A percentile compares a stretch with the other conserved stretches of the same genome.
phyloP scores from a whole-genome alignment of 1,284 basidiomycete species.

The Inonotus hispidus region DNA sequence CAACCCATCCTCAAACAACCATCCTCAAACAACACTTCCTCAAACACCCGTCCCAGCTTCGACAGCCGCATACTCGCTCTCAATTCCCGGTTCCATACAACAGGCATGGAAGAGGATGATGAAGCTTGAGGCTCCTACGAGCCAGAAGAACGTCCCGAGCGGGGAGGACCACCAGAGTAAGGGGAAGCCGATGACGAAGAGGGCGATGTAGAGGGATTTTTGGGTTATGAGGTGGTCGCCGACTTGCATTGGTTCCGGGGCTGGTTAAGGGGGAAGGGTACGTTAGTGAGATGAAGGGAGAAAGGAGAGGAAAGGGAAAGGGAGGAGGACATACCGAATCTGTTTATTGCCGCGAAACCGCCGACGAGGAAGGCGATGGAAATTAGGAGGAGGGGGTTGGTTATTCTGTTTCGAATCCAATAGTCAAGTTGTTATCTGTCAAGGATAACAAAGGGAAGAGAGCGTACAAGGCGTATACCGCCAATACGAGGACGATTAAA shows the following conservation, averaged over 20 bases:
- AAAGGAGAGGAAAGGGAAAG: slow-evolving; percentile 9
- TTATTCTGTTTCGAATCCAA: slow-evolving; percentile 43
- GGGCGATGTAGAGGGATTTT: slow-evolving; percentile 73
- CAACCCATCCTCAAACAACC: no score
- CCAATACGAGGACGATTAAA: slow-evolving; percentile 75
- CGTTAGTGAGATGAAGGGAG: slow-evolving; percentile 6
- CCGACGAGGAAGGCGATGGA: slow-evolving; percentile 87
- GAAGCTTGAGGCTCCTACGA: slow-evolving; percentile 69
- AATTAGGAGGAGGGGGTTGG: slow-evolving; percentile 77
- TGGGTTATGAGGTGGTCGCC: slow-evolving; percentile 79
- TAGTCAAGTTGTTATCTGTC: not conserved
- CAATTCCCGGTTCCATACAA: slow-evolving; percentile 83
- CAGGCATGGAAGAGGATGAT: slow-evolving; percentile 78
- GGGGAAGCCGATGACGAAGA: slow-evolving; percentile 76
- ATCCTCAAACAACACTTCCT: not conserved
- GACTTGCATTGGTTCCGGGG: slow-evolving; percentile 74
- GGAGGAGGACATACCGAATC: slow-evolving; percentile 62
- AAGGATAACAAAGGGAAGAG: not conserved
- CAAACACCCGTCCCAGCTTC: slow-evolving; percentile 33
- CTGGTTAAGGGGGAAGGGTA: slow-evolving; percentile 30
- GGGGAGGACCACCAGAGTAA: slow-evolving; percentile 66
- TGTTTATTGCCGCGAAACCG: slow-evolving; percentile 88
- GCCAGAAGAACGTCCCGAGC: slow-evolving; percentile 71
- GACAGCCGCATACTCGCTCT: slow-evolving; percentile 82
- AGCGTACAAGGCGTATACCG: slow-evolving; percentile 85